A percentile compares a stretch with the other conserved stretches of the same genome.
These are phyloP conservation scores for Scutellaria baicalensis DNA, from an alignment of 257 asterid species.

Conservation along the genomic window DNA sequence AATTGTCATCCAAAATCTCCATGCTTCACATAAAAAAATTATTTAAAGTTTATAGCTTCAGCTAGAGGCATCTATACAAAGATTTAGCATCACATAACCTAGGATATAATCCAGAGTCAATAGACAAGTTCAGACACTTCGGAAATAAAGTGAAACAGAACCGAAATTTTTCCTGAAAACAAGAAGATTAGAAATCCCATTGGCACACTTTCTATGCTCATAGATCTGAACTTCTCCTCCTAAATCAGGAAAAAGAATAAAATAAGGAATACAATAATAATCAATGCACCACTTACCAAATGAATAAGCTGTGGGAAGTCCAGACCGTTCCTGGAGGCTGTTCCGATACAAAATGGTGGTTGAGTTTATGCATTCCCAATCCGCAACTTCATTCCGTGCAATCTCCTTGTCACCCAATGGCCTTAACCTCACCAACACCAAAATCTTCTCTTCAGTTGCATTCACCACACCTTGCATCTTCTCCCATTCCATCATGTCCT, in stretches of 20 bases:
- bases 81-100: not conserved
- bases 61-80: not conserved
- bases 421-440: slow-evolving; percentile 92
- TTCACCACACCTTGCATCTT: slow-evolving; percentile 56
- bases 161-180: not conserved
- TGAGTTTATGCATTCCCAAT: slow-evolving; percentile 98
- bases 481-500: slow-evolving; percentile 74
- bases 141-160: not conserved
- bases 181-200: not conserved
- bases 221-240: too few species aligned
- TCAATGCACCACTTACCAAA: slow-evolving; percentile 49
- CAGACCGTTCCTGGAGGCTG: slow-evolving; percentile 97
- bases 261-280: not conserved
- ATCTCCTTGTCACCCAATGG: slow-evolving; percentile 95
- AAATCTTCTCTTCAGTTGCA: slow-evolving; percentile 73
- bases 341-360: slow-evolving; percentile 88
- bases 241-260: not conserved
- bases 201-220: not conserved
- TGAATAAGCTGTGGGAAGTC: slow-evolving; percentile 84
- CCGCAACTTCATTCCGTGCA: slow-evolving; percentile 70
- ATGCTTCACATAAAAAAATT: not conserved
- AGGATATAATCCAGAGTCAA: not conserved
- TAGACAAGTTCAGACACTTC: not conserved
- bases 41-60: not conserved
- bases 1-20: not conserved